Base-by-base conservation (phyloP, 2,329 filamentous ascomycete species). In the Microsporum canis region DNA sequence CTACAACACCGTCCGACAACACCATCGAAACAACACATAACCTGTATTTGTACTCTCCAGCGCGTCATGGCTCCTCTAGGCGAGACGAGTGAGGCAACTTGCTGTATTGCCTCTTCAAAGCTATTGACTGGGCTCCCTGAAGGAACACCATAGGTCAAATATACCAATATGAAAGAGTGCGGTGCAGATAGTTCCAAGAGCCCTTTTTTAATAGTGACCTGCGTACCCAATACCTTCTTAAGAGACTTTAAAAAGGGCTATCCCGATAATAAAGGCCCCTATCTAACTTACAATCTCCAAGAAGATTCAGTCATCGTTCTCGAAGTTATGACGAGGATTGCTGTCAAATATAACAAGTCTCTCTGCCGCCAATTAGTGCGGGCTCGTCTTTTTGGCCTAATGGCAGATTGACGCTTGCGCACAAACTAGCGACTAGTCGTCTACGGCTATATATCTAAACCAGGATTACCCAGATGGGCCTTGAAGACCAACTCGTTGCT, bases 71-170 rank as follows among this genome's bases (percentile, higher is more conserved):
- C 8, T 51, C 12, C 2, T 29, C 23, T 1, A 51, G 12, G 45
- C 8, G 27, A 0, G 27, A 33, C 10, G 10, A 14, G 8, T 14
- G 51, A 23, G 14, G 12, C 51, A 38, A 55, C 33, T 29, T 14
- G 36, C 17, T n/a, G 49, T 36, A 7, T 55, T 36, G 49, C 31
- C 29, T 33, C 29, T 17, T 55, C 33, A 34, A 36, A 55, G 8
- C 51, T 55, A 55, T 23, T 55, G 51, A 36, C 8, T 36, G 51
- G 51, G 31, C 51, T 55, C 51, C 51, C 51, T 55, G 33, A 55
- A 55, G 33, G 33, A 17, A 55, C 51, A 36, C 51, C 51, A 34
- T 17, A 8, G 33, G 51, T 55, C n/a, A 55, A 36, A 17, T 55
- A 55, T 55, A 55, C 31, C 33, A 38, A 36, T 27, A 34, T 55